These are phyloP conservation scores for Trichoderma parareesei DNA, from an alignment of 495 filamentous ascomycete species.

Conservation along the genomic window DNA sequence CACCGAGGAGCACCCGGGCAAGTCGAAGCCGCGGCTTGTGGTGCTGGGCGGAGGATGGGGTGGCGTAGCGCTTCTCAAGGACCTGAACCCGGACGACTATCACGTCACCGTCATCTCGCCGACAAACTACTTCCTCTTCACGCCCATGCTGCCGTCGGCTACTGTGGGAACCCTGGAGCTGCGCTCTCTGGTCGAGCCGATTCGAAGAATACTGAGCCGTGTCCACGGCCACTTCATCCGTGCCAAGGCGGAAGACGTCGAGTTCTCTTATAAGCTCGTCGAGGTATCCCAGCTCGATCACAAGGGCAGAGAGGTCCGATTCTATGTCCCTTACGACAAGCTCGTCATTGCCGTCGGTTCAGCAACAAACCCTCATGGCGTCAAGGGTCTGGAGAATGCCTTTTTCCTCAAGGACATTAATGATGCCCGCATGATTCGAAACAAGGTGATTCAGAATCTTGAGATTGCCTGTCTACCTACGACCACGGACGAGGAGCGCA, in stretches of 20 bases:
- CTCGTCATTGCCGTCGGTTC: slow-evolving; percentile 93
- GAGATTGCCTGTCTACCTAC: slow-evolving; percentile 91
- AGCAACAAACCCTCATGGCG: slow-evolving; percentile 88
- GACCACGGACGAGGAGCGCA: slow-evolving; percentile 80
- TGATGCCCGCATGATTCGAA: slow-evolving; percentile 83
- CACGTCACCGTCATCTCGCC: slow-evolving; percentile 92
- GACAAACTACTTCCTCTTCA: slow-evolving; percentile 94
- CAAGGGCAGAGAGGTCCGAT: slow-evolving; percentile 61
- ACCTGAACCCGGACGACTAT: slow-evolving; percentile 80
- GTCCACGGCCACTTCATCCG: slow-evolving; percentile 85
- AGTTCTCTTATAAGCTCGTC: slow-evolving; percentile 83
- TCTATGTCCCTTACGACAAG: slow-evolving; percentile 98
- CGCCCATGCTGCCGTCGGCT: slow-evolving; percentile 92
- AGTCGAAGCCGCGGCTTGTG: slow-evolving; percentile 78
- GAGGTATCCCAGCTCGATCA: slow-evolving; percentile 69
- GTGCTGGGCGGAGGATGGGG: slow-evolving; percentile 95
- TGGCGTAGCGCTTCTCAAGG: slow-evolving; percentile 84
- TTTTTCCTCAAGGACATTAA: slow-evolving; percentile 90
- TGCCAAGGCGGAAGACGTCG: slow-evolving; percentile 75
- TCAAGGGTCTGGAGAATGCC: slow-evolving; percentile 90
- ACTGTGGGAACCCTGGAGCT: slow-evolving; percentile 94
- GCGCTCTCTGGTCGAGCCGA: slow-evolving; percentile 84
- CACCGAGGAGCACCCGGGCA: slow-evolving; percentile 59
- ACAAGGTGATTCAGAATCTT: slow-evolving; percentile 83
- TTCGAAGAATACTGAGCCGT: slow-evolving; percentile 69